Evolutionary conservation across 352 stramenopile genomes (phyloP).

Genomic region (Phytophthora boehmeriae): DNA sequence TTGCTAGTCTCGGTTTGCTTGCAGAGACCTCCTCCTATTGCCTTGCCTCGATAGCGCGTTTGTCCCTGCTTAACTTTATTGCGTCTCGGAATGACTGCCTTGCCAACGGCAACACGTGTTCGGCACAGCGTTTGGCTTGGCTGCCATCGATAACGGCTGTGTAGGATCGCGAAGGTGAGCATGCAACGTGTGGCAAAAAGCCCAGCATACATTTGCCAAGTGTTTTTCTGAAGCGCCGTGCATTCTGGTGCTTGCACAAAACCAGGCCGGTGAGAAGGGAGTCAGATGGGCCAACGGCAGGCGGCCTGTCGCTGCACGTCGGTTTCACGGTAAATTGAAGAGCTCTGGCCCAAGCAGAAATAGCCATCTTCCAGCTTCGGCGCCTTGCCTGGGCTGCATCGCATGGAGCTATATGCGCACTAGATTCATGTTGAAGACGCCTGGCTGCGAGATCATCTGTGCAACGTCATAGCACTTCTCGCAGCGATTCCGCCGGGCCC

Average conservation of each 20-base stretch:
- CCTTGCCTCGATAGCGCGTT: background rate
- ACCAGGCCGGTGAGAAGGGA: background rate
- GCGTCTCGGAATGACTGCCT: constrained; percentile 9
- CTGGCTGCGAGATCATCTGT: background rate
- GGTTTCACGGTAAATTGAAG: background rate
- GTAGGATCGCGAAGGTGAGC: background rate
- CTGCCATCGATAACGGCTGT: background rate
- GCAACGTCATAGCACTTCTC: too few relatives aligned
- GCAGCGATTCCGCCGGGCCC: constrained; percentile 18
- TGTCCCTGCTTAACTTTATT: background rate
- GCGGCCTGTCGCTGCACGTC: background rate
- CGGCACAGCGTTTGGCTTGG: background rate
- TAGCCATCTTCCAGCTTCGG: background rate
- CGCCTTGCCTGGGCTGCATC: background rate
- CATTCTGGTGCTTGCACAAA: background rate
- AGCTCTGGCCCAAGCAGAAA: constrained; percentile 1
- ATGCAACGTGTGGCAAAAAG: too few relatives aligned
- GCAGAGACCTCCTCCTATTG: background rate
- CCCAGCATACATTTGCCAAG: background rate
- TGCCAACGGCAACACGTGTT: background rate
- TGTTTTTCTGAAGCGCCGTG: background rate
- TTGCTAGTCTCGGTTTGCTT: background rate
- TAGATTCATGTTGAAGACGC: background rate
- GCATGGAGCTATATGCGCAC: background rate
- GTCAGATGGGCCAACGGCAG: too few relatives aligned